Conservation (phyloP, 2,329 filamentous ascomycete genomes). For the Fusarium coicis region DNA sequence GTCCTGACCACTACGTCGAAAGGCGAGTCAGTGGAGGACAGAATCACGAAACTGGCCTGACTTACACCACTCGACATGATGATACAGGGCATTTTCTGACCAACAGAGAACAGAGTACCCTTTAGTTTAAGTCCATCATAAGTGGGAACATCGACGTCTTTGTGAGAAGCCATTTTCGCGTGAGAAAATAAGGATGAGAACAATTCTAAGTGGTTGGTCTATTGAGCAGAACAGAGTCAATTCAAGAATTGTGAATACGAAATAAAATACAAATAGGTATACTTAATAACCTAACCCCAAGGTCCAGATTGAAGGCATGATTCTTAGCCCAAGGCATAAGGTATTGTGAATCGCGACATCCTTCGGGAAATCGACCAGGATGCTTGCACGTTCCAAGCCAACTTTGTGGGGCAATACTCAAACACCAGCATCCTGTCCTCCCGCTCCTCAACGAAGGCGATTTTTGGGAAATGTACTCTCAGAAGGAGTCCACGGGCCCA, state of each 20-base stretch:
- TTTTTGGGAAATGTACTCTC: neutral
- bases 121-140: neutral
- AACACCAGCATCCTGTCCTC: neutral
- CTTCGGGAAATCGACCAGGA: neutral
- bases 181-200: too few species aligned
- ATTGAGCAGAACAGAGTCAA: neutral
- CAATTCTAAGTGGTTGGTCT: neutral
- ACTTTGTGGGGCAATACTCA: neutral
- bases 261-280: neutral
- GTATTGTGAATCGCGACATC: neutral
- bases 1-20: neutral
- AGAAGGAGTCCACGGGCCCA: neutral
- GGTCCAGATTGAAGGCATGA: neutral
- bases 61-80: neutral
- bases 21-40: neutral
- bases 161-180: neutral
- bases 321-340: neutral
- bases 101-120: neutral
- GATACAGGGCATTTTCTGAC: neutral
- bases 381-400: neutral
- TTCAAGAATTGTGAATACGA: neutral
- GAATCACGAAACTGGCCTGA: rapidly evolving
- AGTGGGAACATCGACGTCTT: neutral
- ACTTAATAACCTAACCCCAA: rapidly evolving
- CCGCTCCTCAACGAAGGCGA: neutral